Base-by-base conservation (phyloP, 441 rosid genomes). In the Breynia disticha region DNA sequence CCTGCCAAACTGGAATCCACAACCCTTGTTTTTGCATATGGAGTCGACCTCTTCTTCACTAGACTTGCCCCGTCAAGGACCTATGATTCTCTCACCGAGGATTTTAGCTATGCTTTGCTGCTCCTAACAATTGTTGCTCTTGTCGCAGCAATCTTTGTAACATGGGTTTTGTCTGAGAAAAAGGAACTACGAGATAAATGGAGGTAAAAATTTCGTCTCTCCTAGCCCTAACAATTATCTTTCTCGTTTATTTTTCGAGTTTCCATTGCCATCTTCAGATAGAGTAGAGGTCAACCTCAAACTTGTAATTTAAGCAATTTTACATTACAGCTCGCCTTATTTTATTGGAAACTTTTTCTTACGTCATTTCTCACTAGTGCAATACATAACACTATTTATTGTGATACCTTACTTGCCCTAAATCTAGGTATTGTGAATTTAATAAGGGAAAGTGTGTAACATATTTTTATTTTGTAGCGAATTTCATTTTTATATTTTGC, bases 41-140 rank as follows among this genome's bases (percentile, higher is more conserved):
- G 99, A 17, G 86, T 90, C 28, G 99, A 94, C 69, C 88, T 90
- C 63, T 90, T 94, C 72, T 90, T 80, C 68, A 86, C 95, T 47
- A 94, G 74, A 37, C 89, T 90, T 24, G 97, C 99, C 11, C 96
- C 97, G 35, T 94, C 99, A n/a, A 87, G 84, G 80, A 94, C 96
- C 10, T 94, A 87, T 12, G 99, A 94, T 77, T 94, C 99, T 0
- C 91, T 94, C 49, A 94, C 99, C 0, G 99, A 94, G 57, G 97
- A 94, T 73, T 94, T 94, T 66, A 90, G 84, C 73, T 94, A 90
- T 3, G 99, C 99, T 0, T 77, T 94, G 28, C 86, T 94, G 61
- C 93, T 94, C 72, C 60, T 90, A 50, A 94, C 99, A 4, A 90
- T 94, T 4, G 81, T 82, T 38, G 99, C 73, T 11, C 94, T 94